A percentile compares a stretch with the other conserved stretches of the same genome.
phyloP scores from a whole-genome alignment of 2,329 filamentous ascomycete genomes.

The Colletotrichum paranaense region DNA sequence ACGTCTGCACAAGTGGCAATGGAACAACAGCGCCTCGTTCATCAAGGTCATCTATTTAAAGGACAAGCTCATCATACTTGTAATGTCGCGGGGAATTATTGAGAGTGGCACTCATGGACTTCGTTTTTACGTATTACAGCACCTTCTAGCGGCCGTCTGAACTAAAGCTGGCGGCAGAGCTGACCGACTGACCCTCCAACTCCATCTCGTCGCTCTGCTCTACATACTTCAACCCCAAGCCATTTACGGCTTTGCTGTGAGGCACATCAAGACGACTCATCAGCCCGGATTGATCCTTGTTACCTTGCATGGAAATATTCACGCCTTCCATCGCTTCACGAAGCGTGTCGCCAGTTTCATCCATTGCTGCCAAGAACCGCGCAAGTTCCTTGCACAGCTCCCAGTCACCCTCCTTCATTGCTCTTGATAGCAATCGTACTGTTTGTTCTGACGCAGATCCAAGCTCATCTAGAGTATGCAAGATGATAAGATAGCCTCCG shows the following conservation, averaged over 20 bases:
- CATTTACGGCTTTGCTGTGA: conserved; percentile 42
- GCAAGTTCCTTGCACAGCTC: conserved; percentile 95
- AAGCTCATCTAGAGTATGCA: conserved; percentile 84
- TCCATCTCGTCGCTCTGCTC: conserved; percentile 49
- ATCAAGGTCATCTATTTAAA: no score
- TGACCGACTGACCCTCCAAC: conserved; percentile 50
- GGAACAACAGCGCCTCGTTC: not conserved
- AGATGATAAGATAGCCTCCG: conserved; percentile 92
- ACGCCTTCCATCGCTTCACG: conserved; percentile 76
- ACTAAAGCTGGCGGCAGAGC: conserved; percentile 50
- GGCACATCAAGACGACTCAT: conserved; percentile 34
- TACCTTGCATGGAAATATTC: conserved; percentile 50
- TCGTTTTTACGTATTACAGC: not conserved
- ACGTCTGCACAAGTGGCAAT: not conserved
- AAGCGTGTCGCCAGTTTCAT: conserved; percentile 85
- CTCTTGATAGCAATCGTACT: conserved; percentile 82
- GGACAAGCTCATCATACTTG: not conserved
- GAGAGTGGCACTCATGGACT: not conserved
- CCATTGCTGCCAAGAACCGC: conserved; percentile 92
- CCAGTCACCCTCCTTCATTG: conserved; percentile 90
- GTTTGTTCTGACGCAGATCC: conserved; percentile 79
- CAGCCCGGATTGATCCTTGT: conserved; percentile 20
- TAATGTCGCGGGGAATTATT: not conserved
- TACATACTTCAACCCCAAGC: conserved; percentile 42
- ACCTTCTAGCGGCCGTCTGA: conserved; percentile 40